phyloP scores from a whole-genome alignment of 2,329 filamentous ascomycete genomes.

The Polytolypa hystricis region DNA sequence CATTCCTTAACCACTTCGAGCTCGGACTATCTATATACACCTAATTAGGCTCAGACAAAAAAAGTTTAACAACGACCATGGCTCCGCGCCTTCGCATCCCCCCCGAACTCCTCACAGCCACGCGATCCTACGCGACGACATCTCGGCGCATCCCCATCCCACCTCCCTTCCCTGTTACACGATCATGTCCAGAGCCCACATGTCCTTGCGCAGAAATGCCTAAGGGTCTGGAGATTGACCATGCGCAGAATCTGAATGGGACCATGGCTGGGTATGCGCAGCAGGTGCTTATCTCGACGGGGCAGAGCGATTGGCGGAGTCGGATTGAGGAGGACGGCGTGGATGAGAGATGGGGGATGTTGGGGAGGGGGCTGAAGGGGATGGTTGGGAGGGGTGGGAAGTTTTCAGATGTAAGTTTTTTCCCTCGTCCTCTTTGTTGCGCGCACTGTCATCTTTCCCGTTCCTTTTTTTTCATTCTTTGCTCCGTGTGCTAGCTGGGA shows the following conservation, averaged over 20 bases:
- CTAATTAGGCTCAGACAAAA: no score
- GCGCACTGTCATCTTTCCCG: no score
- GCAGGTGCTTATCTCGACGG: conserved; percentile 76
- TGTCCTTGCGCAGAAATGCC: conserved; percentile 66
- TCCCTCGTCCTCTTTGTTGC: neutral
- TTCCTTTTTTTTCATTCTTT: neutral
- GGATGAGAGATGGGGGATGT: conserved; percentile 32
- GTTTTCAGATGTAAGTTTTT: conserved; percentile 53
- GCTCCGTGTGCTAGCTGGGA: neutral
- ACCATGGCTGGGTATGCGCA: conserved; percentile 69
- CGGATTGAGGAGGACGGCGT: conserved; percentile 70
- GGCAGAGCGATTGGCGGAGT: conserved; percentile 67
- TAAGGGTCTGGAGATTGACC: conserved; percentile 62
- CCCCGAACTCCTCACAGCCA: no score
- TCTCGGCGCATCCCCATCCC: conserved; percentile 24
- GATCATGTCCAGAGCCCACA: conserved; percentile 60
- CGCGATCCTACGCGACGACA: conserved; percentile 3
- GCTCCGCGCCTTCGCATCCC: no score
- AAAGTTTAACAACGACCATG: no score
- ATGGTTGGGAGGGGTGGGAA: conserved; percentile 54
- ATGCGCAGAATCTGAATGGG: conserved; percentile 56
- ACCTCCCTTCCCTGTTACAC: conserved; percentile 37
- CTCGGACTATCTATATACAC: no score
- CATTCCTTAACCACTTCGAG: no score
- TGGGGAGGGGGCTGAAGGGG: conserved; percentile 57